Conservation (phyloP, 1,284 basidiomycete species). For the Pyrrhoderma lamaoense region DNA sequence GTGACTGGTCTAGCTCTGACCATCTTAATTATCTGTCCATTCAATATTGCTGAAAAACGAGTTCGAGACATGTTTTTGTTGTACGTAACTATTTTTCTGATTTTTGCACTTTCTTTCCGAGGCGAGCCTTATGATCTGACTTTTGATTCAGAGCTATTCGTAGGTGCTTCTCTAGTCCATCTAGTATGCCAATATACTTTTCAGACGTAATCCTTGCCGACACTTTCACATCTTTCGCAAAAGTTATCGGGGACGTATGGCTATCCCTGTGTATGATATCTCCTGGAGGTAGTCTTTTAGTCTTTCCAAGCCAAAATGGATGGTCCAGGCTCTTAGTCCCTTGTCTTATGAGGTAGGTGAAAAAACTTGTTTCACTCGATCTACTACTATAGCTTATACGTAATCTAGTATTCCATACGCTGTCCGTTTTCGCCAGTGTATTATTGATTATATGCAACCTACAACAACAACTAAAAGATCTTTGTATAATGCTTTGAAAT, state of each 20-base stretch:
- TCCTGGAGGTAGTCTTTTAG: conserved; percentile 66
- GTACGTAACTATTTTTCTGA: conserved; percentile 40
- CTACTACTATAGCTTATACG: conserved; percentile 11
- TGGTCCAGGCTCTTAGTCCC: conserved; percentile 72
- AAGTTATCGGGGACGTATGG: conserved; percentile 94
- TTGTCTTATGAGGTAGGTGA: conserved; percentile 73
- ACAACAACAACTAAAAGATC: conserved; percentile 63
- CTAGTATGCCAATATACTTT: conserved; percentile 68
- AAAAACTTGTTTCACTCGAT: neutral
- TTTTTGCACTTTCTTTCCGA: conserved; percentile 1
- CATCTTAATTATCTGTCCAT: conserved; percentile 57
- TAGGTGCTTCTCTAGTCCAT: conserved; percentile 66
- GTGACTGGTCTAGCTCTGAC: conserved; percentile 55
- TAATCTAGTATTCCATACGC: conserved; percentile 76
- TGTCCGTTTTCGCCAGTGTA: conserved; percentile 88
- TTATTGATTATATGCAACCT: conserved; percentile 76
- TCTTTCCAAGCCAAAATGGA: conserved; percentile 54
- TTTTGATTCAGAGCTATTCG: conserved; percentile 45
- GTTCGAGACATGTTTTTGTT: conserved; percentile 70
- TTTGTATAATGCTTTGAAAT: conserved; percentile 94
- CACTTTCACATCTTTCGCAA: conserved; percentile 93
- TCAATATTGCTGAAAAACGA: conserved; percentile 53
- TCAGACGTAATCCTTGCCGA: conserved; percentile 93
- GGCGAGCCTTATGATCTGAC: neutral
- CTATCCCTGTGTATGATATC: conserved; percentile 76